A percentile compares a stretch with the other conserved stretches of the same genome.
Conservation (phyloP, 106 monocot genomes). For the Amphibolis antarctica region DNA sequence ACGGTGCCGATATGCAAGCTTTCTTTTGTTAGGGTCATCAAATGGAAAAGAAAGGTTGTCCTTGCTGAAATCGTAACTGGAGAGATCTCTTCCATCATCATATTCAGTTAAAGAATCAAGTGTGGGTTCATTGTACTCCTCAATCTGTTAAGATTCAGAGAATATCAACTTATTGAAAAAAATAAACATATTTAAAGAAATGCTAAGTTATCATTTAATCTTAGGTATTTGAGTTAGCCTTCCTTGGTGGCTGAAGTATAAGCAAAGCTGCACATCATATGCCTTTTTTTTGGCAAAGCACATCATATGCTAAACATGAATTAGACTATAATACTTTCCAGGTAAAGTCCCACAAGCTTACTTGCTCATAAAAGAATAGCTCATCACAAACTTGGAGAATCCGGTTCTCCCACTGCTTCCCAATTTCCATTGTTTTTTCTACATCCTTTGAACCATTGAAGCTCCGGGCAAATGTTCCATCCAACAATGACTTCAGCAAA, state of each 20-base stretch:
- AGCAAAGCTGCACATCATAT: not conserved
- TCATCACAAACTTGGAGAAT: conserved; percentile 88
- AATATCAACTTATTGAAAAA: conserved; percentile 1
- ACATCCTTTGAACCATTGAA: conserved; percentile 60
- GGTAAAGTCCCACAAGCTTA: conserved; percentile 12
- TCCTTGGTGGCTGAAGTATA: no score
- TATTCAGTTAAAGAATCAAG: conserved; percentile 43
- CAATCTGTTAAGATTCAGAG: conserved; percentile 43
- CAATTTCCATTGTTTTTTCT: conserved; percentile 53
- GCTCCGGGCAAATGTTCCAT: conserved; percentile 57
- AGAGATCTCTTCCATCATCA: conserved; percentile 83
- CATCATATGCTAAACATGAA: not conserved
- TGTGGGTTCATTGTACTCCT: conserved; percentile 76
- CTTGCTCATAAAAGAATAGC: conserved; percentile 75
- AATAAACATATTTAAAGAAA: not conserved
- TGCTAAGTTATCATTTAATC: not conserved
- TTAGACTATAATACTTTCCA: not conserved
- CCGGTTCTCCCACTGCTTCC: conserved; percentile 64
- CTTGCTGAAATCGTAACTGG: conserved; percentile 67
- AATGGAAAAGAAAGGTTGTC: conserved; percentile 48
- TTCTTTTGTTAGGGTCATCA: conserved; percentile 75
- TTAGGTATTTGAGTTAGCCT: not conserved
- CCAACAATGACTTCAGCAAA: conserved; percentile 71
- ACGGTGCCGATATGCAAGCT: conserved; percentile 81
- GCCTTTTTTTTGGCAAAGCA: no score